phyloP scores from a whole-genome alignment of 352 stramenopile genomes.

The Phytophthora megakarya region DNA sequence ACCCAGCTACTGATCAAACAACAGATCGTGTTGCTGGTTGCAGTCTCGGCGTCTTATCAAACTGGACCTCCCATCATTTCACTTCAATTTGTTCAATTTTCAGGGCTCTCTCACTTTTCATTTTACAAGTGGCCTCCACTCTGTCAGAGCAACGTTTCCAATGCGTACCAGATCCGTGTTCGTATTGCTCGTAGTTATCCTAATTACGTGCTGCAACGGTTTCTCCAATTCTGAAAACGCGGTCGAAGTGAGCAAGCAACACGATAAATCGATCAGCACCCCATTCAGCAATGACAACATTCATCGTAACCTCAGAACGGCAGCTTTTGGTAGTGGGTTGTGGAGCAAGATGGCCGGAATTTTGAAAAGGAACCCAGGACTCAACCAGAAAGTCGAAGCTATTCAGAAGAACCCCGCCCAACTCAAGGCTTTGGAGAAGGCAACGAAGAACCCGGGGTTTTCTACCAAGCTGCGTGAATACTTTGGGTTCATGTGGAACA shows the following conservation, averaged over 20 bases:
- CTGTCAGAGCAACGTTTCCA: constrained; percentile 9
- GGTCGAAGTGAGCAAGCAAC: background rate
- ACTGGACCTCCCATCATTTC: constrained; percentile 2
- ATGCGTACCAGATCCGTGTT: constrained; percentile 13
- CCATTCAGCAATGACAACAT: background rate
- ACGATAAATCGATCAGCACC: background rate
- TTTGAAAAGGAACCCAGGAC: background rate
- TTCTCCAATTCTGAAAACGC: background rate
- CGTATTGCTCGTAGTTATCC: background rate
- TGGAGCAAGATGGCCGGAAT: constrained; percentile 3
- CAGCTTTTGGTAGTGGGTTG: background rate
- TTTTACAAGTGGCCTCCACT: constrained; percentile 5
- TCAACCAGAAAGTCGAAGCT: constrained; percentile 6
- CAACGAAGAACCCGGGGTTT: too few species aligned
- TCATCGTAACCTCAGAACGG: constrained; percentile 11
- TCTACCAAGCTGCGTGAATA: constrained; percentile 7
- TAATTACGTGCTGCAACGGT: constrained; percentile 2
- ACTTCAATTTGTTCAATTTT: background rate
- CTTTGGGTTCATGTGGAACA: background rate
- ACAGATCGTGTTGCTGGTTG: too few species aligned
- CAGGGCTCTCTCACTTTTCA: constrained; percentile 1
- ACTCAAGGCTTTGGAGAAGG: constrained; percentile 14
- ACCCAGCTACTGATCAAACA: too few species aligned
- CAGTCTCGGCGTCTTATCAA: too few species aligned
- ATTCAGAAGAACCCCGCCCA: constrained; percentile 4